Base-by-base conservation (phyloP, 2,329 filamentous ascomycete species). In the Teratosphaeriaceae sp. region DNA sequence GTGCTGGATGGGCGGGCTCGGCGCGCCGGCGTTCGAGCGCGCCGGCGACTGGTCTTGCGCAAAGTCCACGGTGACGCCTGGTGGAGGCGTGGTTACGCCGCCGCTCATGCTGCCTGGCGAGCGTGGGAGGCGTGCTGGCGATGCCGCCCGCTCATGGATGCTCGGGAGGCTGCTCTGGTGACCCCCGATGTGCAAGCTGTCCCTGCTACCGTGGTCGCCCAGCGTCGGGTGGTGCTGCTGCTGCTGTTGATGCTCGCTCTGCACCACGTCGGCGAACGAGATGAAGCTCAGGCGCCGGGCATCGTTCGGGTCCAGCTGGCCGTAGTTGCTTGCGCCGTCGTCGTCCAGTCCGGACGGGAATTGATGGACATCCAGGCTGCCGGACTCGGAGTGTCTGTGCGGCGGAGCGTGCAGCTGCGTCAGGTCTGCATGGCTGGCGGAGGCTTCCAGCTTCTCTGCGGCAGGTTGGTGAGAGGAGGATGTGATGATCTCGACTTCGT, bases 231-330 rank as follows among this genome's bases (percentile, higher is more conserved):
- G 51, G 53, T 3, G 48, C 47, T n/a, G 50, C 41, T 21, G n/a
- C n/a, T 49, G 47, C 21, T 58, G 52, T 20, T 54, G 49, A 56
- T 90, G 85, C 62, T 92, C 86, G 24, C 83, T 78, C 61, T 94
- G 88, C 30, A 97, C 88, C 8, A 97, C 88, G 58, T 97, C 90
- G 48, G 90, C 89, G 65, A 97, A 97, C 6, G 88, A 95, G 61
- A 97, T 94, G 68, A 97, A 97, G 63, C 85, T 92, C 49, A 97
- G 69, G 18, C 90, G 80, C 35, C 87, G 82, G 15, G 94, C 78
- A 57, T 95, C 89, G 36, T 79, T 75, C 29, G 75, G 77, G 57
- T 95, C 88, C 48, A 90, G 70, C 35, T 82, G 80, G 23, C 83
- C 86, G 62, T 90, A 90, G 60, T 80, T 87, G 45, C 83, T 85